phyloP scores from a whole-genome alignment of 1,284 basidiomycete species.

The Rhodotorula sp. region DNA sequence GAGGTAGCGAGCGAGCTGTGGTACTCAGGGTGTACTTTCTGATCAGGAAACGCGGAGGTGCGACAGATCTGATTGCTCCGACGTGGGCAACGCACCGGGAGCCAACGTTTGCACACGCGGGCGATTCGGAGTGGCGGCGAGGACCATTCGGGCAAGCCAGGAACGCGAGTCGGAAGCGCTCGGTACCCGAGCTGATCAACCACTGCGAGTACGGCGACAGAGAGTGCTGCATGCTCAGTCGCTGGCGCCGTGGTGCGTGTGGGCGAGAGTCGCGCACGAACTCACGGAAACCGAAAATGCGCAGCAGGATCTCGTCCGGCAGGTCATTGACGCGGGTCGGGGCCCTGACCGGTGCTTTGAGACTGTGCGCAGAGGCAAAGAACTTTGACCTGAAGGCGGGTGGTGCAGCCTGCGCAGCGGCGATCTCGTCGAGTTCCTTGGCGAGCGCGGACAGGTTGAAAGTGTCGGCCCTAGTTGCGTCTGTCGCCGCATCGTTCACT shows the following conservation, averaged over 20 bases:
- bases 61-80: too few species aligned
- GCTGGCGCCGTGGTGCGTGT: too few species aligned
- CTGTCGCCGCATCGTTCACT: too few species aligned
- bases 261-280: not conserved
- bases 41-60: too few species aligned
- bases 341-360: not conserved
- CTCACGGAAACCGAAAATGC: conserved; percentile 25
- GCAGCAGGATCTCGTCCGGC: conserved; percentile 30
- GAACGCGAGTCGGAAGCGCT: not conserved
- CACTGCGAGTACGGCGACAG: not conserved
- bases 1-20: conserved; percentile 17
- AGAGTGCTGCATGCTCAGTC: not conserved
- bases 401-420: not conserved
- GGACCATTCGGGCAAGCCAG: conserved; percentile 14
- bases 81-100: conserved; percentile 4
- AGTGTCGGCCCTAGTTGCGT: not conserved
- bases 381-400: not conserved
- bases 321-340: conserved; percentile 16
- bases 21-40: too few species aligned
- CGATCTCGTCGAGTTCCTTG: conserved; percentile 2
- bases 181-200: conserved; percentile 26
- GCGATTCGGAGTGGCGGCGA: conserved; percentile 18
- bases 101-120: conserved; percentile 30
- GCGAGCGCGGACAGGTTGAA: not conserved
- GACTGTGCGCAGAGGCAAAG: not conserved